These are phyloP conservation scores for Gautieria morchelliformis DNA, from an alignment of 768 basidiomycete species.

Conservation along the genomic window DNA sequence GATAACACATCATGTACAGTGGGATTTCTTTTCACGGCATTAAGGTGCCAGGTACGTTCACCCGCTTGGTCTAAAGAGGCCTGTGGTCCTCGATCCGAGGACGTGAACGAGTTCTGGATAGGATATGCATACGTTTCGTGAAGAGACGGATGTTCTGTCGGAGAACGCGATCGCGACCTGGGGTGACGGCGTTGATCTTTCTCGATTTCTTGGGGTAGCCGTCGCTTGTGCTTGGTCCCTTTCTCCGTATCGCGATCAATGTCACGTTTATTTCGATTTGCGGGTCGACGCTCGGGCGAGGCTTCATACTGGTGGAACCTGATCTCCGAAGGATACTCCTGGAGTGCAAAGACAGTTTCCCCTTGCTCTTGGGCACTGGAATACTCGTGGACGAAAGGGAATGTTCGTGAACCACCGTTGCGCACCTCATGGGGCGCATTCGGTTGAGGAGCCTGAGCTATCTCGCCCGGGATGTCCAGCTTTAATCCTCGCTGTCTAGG, in stretches of 20 bases:
- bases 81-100: not conserved
- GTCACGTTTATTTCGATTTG: not conserved
- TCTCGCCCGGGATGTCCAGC: not conserved
- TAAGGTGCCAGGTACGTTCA: not conserved
- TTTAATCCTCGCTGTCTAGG: not conserved
- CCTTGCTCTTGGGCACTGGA: not conserved
- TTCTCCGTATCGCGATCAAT: not conserved
- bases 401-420: not conserved
- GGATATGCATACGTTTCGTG: not conserved
- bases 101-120: not conserved
- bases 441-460: not conserved
- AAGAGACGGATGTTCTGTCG: not conserved
- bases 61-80: not conserved
- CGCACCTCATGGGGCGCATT: not conserved
- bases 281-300: not conserved
- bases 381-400: constrained; percentile 6
- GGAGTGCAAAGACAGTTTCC: not conserved
- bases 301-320: constrained; percentile 5
- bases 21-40: not conserved
- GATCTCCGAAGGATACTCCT: constrained; percentile 1
- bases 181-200: not conserved
- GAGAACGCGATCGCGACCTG: not conserved
- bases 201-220: not conserved
- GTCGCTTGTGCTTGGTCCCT: not conserved
- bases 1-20: not conserved